Percentiles rank a stretch among this genome's conserved stretches.
These are phyloP conservation scores for Stromatinia cepivora DNA, from an alignment of 2,329 filamentous ascomycete genomes.

Conservation along the genomic window DNA sequence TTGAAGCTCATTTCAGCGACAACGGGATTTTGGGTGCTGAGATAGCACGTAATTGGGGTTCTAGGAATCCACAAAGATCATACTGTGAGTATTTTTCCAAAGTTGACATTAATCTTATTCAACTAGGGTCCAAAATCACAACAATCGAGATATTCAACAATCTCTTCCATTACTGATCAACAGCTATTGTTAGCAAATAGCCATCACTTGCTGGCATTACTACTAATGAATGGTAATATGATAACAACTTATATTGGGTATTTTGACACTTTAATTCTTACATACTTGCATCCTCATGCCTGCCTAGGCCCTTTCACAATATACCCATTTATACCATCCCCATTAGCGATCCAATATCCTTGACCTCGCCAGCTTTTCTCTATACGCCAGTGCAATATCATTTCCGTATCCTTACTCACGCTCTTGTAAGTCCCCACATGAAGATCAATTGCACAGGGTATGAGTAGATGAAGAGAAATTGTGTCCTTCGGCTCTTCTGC, in stretches of 20 bases:
- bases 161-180: not conserved
- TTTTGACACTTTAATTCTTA: conserved; percentile 15
- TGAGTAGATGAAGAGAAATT: conserved; percentile 91
- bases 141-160: not conserved
- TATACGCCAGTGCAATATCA: conserved; percentile 6
- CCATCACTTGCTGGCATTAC: not conserved
- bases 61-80: no score
- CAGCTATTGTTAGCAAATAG: not conserved
- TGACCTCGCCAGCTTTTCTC: conserved; percentile 4
- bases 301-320: not conserved
- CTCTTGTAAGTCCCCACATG: conserved; percentile 74
- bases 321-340: not conserved
- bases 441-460: conserved; percentile 92
- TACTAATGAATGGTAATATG: not conserved
- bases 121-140: not conserved
- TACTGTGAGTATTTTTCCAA: no score
- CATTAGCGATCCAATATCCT: conserved; percentile 9
- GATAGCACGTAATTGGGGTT: no score
- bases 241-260: conserved; percentile 10
- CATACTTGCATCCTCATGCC: conserved; percentile 1
- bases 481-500: conserved; percentile 83
- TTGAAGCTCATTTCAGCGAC: no score
- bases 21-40: no score
- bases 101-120: not conserved
- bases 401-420: conserved; percentile 25